Base-by-base conservation (phyloP, 2,329 filamentous ascomycete genomes). In the Colletotrichum cereale region DNA sequence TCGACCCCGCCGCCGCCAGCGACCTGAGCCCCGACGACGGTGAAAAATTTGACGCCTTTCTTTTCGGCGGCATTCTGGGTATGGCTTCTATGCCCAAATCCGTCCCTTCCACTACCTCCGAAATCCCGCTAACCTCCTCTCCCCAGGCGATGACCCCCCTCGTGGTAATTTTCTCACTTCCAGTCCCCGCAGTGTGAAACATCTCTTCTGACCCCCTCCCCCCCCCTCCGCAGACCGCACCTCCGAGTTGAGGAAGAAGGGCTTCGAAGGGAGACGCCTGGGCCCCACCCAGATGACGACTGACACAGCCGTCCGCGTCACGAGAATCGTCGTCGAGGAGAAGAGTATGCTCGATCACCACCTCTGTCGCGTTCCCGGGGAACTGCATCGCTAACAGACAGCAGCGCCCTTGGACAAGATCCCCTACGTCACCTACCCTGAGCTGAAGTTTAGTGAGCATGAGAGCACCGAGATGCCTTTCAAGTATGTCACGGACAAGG, bases 391-490 rank as follows among this genome's bases (percentile, higher is more conserved):
- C 73, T 74, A 58, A 73, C 52, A 36, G 57, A 26, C 40, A 18
- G 55, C 75, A 97, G 95, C 92, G 47, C 88, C 93, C 0, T 85
- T 99, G 57, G 90, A 93, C 67, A 86, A 95, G 75, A 92, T 99
- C 42, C 87, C 90, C 2, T 98, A 96, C 79, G 81, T 96, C 42
- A 95, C 98, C 80, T 91, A 93, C 78, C 96, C 96, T 0, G 96
- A 98, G 79, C 88, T 99, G 78, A 91, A 91, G 78, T 92, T 98
- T 80, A 94, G 93, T 80, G 91, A 96, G 79, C 92, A 97, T 78
- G 96, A 99, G 84, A 96, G 93, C 80, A 97, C 95, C 0, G 88
- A 97, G 81, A 98, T 99, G 96, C 96, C 96, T 0, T 99, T 99
- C 82, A 93, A 96, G 75, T 99, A 99, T 79, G 95, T 99, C 62